Evolutionary conservation across 352 stramenopile genomes (phyloP), one percentile per base, ranked within the genome.

Genomic region (Globisporangium takayamanum): DNA sequence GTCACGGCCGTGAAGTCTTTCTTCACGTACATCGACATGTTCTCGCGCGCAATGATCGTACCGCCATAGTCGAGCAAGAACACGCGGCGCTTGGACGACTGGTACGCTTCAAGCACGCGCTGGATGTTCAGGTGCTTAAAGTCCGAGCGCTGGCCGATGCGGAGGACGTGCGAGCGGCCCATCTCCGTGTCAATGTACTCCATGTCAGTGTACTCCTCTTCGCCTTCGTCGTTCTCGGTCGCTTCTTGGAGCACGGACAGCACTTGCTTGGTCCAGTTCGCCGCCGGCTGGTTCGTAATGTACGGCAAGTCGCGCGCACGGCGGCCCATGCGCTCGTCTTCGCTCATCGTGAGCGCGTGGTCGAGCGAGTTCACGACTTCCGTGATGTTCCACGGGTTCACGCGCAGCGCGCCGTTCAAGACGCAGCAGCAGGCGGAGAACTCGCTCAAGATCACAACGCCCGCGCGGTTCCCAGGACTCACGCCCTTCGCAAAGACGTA

Each of bases 1-100:
- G 84, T 97, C n/a, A 96, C 92, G 20, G 88, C 93, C 14, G 95
- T 94, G 59, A 98, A 98, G 68, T 94, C 81, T 59, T 97, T 93
- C 73, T 98, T 98, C 22, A 98, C 76, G 66, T 98, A 98, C 78
- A 98, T 98, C 50, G 89, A 90, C 63, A 92, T 93, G 61, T 94
- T 93, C 58, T 92, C 78, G 26, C 82, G 77, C 25, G 75, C 74
- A 46, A 99, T 94, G 53, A 99, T 90, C 1, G 96, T 99, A 15
- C 97, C 96, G 60, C 97, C 97, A 63, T 99, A 99, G 68, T 99
- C 97, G 42, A 99, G 74, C 37, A 99, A 66, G 53, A 99, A 97
- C 3, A 99, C 89, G 56, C 97, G 84, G 45, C 89, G 86, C 26
- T 73, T 79, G 3, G 91, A 89, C 20, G 75, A 72, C 37, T 87